Conservation (phyloP, 106 monocot genomes). For the Narthecium ossifragum region DNA sequence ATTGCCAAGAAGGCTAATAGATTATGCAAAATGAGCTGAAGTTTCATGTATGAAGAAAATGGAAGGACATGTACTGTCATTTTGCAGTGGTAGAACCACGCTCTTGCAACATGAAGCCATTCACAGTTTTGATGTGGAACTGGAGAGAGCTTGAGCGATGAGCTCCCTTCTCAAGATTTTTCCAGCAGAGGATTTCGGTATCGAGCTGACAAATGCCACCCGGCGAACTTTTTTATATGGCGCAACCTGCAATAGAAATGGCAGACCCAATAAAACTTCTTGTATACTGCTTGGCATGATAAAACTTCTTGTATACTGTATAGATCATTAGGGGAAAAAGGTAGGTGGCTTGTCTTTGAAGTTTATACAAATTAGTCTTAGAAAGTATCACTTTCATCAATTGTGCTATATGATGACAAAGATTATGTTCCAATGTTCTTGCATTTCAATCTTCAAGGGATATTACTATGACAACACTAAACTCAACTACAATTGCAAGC, state of each 20-base stretch:
- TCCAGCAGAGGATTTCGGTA: slow-evolving; percentile 31
- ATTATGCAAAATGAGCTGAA: too few relatives aligned
- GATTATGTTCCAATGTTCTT: too few relatives aligned
- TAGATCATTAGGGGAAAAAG: too few relatives aligned
- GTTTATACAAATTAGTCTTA: background rate
- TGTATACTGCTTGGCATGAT: too few relatives aligned
- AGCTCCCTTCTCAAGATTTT: slow-evolving; percentile 34
- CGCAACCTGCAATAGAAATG: slow-evolving; percentile 20
- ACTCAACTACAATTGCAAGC: background rate
- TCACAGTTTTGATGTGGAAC: background rate
- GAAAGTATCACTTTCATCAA: too few relatives aligned
- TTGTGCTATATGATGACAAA: too few relatives aligned
- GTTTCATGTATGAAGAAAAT: too few relatives aligned
- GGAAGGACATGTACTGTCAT: too few relatives aligned
- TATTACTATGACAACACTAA: background rate
- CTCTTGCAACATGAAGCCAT: too few relatives aligned
- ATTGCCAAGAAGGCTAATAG: too few relatives aligned
- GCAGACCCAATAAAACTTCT: background rate
- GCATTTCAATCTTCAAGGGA: background rate
- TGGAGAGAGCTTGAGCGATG: slow-evolving; percentile 1
- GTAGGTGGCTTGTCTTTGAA: background rate
- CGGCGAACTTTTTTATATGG: slow-evolving; percentile 36
- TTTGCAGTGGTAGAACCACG: too few relatives aligned
- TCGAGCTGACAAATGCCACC: slow-evolving; percentile 20
- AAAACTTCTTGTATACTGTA: too few relatives aligned